Evolutionary conservation across 768 basidiomycete species (phyloP).

Genomic region (Lentinus tigrinus): DNA sequence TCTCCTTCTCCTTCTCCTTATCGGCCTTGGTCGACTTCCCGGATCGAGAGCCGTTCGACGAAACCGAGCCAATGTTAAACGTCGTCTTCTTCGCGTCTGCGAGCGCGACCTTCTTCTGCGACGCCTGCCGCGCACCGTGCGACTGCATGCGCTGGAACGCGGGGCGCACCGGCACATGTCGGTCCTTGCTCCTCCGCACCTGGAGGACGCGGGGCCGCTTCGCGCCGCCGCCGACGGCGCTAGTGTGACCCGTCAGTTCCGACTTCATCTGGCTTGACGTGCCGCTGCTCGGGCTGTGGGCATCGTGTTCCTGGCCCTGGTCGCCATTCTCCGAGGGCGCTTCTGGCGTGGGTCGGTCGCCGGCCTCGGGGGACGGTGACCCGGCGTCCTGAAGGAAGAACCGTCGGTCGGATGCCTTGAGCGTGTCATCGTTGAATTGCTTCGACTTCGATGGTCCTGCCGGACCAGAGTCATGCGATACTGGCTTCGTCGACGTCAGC

Average conservation of each 20-base stretch:
- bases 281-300: conserved; percentile 30
- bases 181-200: conserved; percentile 36
- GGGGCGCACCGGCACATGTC: conserved; percentile 25
- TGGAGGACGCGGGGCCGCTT: conserved; percentile 21
- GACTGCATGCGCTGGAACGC: conserved; percentile 28
- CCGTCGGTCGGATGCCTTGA: conserved; percentile 39
- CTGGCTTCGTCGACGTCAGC: conserved; percentile 1
- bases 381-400: conserved; percentile 43
- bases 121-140: conserved; percentile 20
- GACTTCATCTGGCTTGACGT: conserved; percentile 33
- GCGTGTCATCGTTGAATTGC: conserved; percentile 27
- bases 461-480: conserved; percentile 1
- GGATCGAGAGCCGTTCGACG: conserved; percentile 44
- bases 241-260: conserved; percentile 22
- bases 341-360: conserved; percentile 1
- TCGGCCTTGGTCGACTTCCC: conserved; percentile 14
- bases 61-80: conserved; percentile 62
- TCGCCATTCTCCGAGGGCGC: conserved; percentile 1
- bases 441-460: conserved; percentile 1
- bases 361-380: conserved; percentile 40
- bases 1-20: conserved; percentile 19
- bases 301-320: background rate
- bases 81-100: conserved; percentile 26
- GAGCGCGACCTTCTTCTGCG: conserved; percentile 19
- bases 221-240: conserved; percentile 12